Conservation (phyloP, 177 flowering plant genomes). For the Vitis hybrid region DNA sequence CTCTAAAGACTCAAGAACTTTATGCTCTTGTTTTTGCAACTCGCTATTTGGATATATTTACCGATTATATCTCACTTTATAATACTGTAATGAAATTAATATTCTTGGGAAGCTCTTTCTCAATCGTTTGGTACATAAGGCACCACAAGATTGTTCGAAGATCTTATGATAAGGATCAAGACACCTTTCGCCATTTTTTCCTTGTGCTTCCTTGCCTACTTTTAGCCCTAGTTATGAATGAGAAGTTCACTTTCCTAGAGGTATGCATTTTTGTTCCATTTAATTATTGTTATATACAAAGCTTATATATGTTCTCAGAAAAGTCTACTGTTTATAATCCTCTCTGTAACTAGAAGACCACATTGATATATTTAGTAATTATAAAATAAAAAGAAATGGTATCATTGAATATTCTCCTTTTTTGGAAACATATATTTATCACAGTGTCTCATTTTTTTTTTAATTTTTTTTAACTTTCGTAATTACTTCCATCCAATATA, state of each 20-base stretch:
- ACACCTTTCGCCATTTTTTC: conserved; percentile 83
- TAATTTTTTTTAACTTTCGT: neutral
- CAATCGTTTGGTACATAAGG: conserved; percentile 95
- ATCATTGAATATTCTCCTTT: neutral
- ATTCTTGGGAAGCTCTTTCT: conserved; percentile 88
- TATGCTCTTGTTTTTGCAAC: conserved; percentile 82
- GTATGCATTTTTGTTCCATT: conserved; percentile 27
- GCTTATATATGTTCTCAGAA: neutral
- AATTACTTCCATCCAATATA: neutral
- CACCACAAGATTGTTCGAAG: conserved; percentile 83
- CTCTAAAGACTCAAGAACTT: conserved; percentile 95
- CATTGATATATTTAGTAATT: neutral
- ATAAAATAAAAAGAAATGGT: no score
- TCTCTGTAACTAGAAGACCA: neutral
- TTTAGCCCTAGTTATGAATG: conserved; percentile 73
- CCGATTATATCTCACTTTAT: conserved; percentile 66
- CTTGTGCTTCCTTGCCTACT: conserved; percentile 75
- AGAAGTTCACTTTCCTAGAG: conserved; percentile 85
- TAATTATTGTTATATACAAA: neutral
- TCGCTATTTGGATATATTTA: conserved; percentile 92
- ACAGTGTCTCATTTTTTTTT: neutral
- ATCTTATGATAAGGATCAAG: conserved; percentile 92
- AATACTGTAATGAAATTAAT: conserved; percentile 89
- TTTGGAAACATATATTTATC: neutral
- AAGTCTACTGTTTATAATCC: neutral